Evolutionary conservation across 192 early-diverging fungal genomes (phyloP), one percentile per base, ranked within the genome.

Genomic region (Linnemannia zychae): DNA sequence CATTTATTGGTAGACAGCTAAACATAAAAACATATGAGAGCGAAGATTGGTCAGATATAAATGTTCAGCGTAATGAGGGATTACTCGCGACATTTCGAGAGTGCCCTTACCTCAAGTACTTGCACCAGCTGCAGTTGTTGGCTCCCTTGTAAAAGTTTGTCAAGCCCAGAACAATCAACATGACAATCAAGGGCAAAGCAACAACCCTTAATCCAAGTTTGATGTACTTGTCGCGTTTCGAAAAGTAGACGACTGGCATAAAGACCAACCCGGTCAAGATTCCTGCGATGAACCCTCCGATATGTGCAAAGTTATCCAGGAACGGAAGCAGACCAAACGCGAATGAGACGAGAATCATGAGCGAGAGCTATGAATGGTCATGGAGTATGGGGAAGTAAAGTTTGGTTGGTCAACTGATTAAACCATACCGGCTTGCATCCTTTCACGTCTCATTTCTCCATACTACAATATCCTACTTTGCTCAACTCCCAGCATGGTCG

Each of bases 271-370:
- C 93, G 13, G 94, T 85, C 31, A 95, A 60, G 47, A 95, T 78
- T 0, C 95, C 95, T 65, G 83, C 86, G 46, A 93, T 79, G 79
- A 94, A 96, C 5, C 95, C 95, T 49, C 95, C 96, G 57, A 96
- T 89, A 89, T 97, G 96, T 20, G 96, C 95, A 85, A 95, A 95
- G 83, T 97, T 97, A 85, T 97, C 96, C 31, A 96, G 78, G 82
- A 88, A 92, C 2, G 96, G 96, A 7, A 97, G 82, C 47, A 94
- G 89, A 0, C 97, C 97, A 24, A 97, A 78, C 13, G 90, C 87
- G 71, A 97, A 90, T 6, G 94, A 93, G 40, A 96, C 50, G 3
- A 93, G 3, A 36, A 94, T 94, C 60, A 91, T 88, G 24, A 94
- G 49, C 2, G 92, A 44, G 34, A 97, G 85, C 78, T 85, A 36